Evolutionary conservation across 75 land plant species (phyloP).

Genomic region (Cupressus sempervirens): DNA sequence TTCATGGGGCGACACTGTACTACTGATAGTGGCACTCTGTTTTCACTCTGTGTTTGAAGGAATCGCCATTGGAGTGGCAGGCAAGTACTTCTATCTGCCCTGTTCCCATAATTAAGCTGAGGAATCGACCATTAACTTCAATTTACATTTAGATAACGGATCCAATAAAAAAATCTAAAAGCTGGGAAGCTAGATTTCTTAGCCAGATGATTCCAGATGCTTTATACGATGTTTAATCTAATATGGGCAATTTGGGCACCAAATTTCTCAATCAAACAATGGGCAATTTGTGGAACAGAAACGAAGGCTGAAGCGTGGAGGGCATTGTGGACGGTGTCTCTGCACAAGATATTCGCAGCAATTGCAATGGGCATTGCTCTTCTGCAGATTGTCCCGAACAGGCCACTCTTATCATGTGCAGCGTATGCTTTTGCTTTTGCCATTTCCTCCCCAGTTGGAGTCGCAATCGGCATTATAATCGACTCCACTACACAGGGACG

Average conservation of each 20-base stretch:
- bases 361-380: slow-evolving; percentile 90
- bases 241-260: no score
- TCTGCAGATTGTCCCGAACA: no score
- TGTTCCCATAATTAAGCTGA: not conserved
- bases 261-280: no score
- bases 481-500: slow-evolving; percentile 64
- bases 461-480: slow-evolving; percentile 80
- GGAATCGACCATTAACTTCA: no score
- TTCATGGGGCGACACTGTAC: slow-evolving; percentile 56
- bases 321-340: slow-evolving; percentile 67
- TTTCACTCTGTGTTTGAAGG: slow-evolving; percentile 95
- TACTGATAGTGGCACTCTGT: slow-evolving; percentile 72
- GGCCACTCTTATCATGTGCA: no score
- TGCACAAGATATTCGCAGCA: slow-evolving; percentile 87
- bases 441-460: slow-evolving; percentile 68
- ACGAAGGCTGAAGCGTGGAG: slow-evolving; percentile 22
- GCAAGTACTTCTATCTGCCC: slow-evolving; percentile 15
- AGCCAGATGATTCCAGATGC: no score
- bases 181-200: no score
- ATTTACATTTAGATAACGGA: no score
- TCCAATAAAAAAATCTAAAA: no score
- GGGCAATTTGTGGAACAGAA: no score
- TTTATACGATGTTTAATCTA: no score
- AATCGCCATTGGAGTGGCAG: slow-evolving; percentile 78
- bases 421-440: no score